phyloP scores from a whole-genome alignment of 495 filamentous ascomycete genomes.

The Coniosporium apollinis region DNA sequence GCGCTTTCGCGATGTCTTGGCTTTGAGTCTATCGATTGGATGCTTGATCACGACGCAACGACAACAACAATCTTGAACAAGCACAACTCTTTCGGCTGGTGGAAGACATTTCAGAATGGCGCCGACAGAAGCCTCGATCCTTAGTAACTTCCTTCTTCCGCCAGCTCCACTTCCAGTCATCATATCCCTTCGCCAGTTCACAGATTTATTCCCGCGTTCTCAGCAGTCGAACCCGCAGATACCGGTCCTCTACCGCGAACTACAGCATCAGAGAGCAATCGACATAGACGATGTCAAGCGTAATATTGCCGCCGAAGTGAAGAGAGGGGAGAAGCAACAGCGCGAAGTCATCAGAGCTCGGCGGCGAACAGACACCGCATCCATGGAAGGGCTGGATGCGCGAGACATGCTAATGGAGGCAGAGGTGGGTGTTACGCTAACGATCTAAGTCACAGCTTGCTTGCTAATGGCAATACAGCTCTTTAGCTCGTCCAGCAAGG shows the following conservation, averaged over 20 bases:
- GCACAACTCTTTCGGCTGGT: background rate
- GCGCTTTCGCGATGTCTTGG: no score
- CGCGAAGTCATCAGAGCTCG: constrained; percentile 40
- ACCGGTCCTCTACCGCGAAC: constrained; percentile 57
- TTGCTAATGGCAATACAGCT: constrained; percentile 31
- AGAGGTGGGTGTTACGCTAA: constrained; percentile 37
- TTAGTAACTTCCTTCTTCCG: constrained; percentile 60
- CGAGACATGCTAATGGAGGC: constrained; percentile 42
- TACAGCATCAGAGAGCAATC: constrained; percentile 53
- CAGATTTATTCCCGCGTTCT: constrained; percentile 53
- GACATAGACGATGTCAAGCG: constrained; percentile 48
- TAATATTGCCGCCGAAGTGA: constrained; percentile 51
- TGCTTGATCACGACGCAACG: no score
- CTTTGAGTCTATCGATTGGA: no score
- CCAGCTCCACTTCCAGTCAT: constrained; percentile 56
- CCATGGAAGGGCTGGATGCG: constrained; percentile 34
- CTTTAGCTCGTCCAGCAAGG: constrained; percentile 39
- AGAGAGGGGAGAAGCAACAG: constrained; percentile 43
- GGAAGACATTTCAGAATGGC: constrained; percentile 32
- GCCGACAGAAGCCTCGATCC: constrained; percentile 52
- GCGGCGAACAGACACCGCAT: constrained; percentile 36
- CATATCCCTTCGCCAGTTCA: constrained; percentile 58
- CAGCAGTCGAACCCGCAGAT: constrained; percentile 56
- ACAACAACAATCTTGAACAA: no score
- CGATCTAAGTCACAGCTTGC: no score